Evolutionary conservation across 1,284 basidiomycete genomes (phyloP), one percentile per base, ranked within the genome.

Genomic region (Cryptococcus maquisensis): DNA sequence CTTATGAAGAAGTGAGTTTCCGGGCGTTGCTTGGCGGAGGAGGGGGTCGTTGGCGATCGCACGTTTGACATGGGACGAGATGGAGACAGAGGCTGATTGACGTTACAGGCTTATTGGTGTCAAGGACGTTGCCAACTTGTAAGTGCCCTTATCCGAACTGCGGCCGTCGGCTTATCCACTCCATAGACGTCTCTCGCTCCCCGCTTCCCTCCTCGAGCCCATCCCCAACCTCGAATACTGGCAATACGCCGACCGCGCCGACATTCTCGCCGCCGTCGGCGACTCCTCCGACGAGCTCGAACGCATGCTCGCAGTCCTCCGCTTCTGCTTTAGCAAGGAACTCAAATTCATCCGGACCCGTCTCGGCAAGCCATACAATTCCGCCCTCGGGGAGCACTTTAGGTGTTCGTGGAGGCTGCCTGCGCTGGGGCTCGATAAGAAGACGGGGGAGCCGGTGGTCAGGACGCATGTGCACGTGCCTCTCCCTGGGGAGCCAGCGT

Each of bases 351-450:
- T 96, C 55, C 84, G 88, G 55, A 90, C 90, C 42, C 89, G 90
- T 73, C 83, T 96, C 18, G 90, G 89, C 80, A 97, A 98, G 74
- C 92, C 94, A 0, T 98, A 97, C 81, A 94, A 95, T 78, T 92
- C 90, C 1, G 88, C 92, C 35, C 82, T 95, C 0, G 90, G 89
- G 68, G 91, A 95, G 74, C 88, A 94, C 76, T 95, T 95, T 77
- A 85, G 89, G 49, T 84, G 88, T 21, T 88, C 91, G 65, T 95
- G 77, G 74, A 66, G 73, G 43, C 66, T 76, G 4, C 73, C 75
- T 0, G 73, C 77, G 0, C 52, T 77, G 8, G 47, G 66, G 0
- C 47, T 78, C 39, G 70, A 78, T 53, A 66, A 74, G n/a, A 57
- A 60, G 13, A 74, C 73, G 13, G 67, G 66, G n/a, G 71, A 69